These are phyloP conservation scores for Saturnispora sanitii DNA, from an alignment of 805 yeast species.

Conservation along the genomic window DNA sequence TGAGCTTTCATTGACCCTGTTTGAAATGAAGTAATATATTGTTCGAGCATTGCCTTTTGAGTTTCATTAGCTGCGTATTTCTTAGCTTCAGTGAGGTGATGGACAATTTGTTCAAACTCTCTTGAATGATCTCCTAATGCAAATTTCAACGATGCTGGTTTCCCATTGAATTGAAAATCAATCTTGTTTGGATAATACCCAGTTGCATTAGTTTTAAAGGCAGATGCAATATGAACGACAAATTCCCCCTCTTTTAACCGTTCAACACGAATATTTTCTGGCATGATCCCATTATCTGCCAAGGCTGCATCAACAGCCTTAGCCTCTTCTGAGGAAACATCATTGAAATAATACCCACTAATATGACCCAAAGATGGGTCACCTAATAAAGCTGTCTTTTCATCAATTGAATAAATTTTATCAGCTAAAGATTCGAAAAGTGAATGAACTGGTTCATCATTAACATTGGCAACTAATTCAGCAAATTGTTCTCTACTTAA, in stretches of 20 bases:
- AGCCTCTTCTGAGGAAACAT: slow-evolving; percentile 49
- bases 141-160: slow-evolving; percentile 35
- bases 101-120: slow-evolving; percentile 54
- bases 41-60: slow-evolving; percentile 54
- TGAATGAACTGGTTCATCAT: slow-evolving; percentile 25
- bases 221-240: slow-evolving; percentile 61
- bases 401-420: slow-evolving; percentile 41
- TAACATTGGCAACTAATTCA: slow-evolving; percentile 34
- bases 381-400: slow-evolving; percentile 52
- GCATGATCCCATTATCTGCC: slow-evolving; percentile 54
- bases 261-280: slow-evolving; percentile 70
- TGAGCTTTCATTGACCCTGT: slow-evolving; percentile 83
- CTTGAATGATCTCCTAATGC: slow-evolving; percentile 69
- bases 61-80: slow-evolving; percentile 63
- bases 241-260: slow-evolving; percentile 42
- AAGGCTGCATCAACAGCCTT: slow-evolving; percentile 58
- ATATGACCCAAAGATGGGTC: slow-evolving; percentile 71
- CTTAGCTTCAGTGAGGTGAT: slow-evolving; percentile 46
- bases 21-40: slow-evolving; percentile 58
- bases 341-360: slow-evolving; percentile 59
- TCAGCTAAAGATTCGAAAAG: slow-evolving; percentile 35
- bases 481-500: slow-evolving; percentile 40
- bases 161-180: slow-evolving; percentile 31
- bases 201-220: slow-evolving; percentile 38
- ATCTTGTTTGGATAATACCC: slow-evolving; percentile 46